These are phyloP conservation scores for Lecanosticta acicola DNA, from an alignment of 2,329 filamentous ascomycete genomes.

Conservation along the genomic window DNA sequence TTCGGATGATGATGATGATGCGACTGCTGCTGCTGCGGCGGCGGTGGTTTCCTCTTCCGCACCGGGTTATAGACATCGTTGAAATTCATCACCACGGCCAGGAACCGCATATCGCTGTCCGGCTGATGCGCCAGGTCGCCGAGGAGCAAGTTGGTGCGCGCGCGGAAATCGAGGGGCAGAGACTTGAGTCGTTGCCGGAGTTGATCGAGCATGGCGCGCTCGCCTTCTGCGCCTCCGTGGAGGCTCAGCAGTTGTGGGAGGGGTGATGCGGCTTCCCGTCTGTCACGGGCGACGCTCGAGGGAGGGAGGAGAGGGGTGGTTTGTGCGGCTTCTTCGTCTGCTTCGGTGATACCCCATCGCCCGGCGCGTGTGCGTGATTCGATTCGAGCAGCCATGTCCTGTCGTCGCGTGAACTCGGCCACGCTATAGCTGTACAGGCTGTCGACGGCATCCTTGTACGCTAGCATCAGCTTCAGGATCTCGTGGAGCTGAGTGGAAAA, in stretches of 20 bases:
- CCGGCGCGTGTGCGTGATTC: slow-evolving; percentile 61
- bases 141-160: slow-evolving; percentile 71
- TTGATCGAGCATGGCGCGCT: slow-evolving; percentile 65
- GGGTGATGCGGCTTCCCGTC: slow-evolving; percentile 37
- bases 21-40: not conserved
- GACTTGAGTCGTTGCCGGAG: slow-evolving; percentile 67
- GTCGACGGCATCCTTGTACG: slow-evolving; percentile 88
- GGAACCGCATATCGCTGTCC: slow-evolving; percentile 89
- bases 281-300: slow-evolving; percentile 5
- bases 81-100: slow-evolving; percentile 98
- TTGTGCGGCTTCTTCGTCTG: slow-evolving; percentile 37
- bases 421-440: slow-evolving; percentile 92
- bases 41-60: slow-evolving; percentile 48
- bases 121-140: slow-evolving; percentile 90
- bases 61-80: slow-evolving; percentile 90
- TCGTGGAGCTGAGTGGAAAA: slow-evolving; percentile 91
- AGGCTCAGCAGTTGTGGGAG: slow-evolving; percentile 37
- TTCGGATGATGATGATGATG: not conserved
- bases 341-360: slow-evolving; percentile 58
- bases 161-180: slow-evolving; percentile 70
- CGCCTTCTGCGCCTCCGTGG: slow-evolving; percentile 35
- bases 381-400: slow-evolving; percentile 72
- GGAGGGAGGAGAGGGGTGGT: slow-evolving; percentile 16
- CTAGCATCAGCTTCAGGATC: slow-evolving; percentile 86
- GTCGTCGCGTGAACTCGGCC: slow-evolving; percentile 85